Base-by-base conservation (phyloP, 2,329 filamentous ascomycete species). In the Fusarium sp. region DNA sequence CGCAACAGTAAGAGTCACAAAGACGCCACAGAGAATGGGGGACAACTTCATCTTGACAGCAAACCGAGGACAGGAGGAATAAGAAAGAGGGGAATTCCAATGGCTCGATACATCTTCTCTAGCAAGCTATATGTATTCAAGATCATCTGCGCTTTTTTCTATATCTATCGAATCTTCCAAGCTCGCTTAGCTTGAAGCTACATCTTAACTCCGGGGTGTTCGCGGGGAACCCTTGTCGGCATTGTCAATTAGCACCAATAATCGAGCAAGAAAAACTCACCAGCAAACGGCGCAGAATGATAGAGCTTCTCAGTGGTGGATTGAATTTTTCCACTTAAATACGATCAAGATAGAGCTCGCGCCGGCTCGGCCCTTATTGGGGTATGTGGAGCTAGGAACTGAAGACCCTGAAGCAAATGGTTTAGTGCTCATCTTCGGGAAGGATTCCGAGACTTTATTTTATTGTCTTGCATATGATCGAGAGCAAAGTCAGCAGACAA, bases 241-340 rank as follows among this genome's bases (percentile, higher is more conserved):
- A 18, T 45, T 29, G 56, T 21, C 39, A 55, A 70, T 58, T 67
- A 61, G 65, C 69, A 71, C 69, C 69, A 71, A 71, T 71, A 9
- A 47, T 31, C 52, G 43, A 15, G 15, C 40, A 7, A 23, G 11
- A 18, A 56, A 5, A 6, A 17, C 20, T 17, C 20, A 43, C 11
- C 1, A 23, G 11, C 15, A 6, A 42, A 50, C 11, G 35, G 35
- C 27, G 20, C 35, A 40, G 27, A 39, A 20, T 14, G 3, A 0
- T 3, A 5, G 2, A 2, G 4, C 1, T 21, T n/a, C 1, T 46
- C 2, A 63, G 11, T 63, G 60, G 59, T 58, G 60, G 60, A 18
- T 23, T 18, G 0, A 11, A 7, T 17, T 58, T 10, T 33, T n/a
- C 60, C 60, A 45, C 8, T 8, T 15, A 36, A 64, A 63, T 58